phyloP scores from a whole-genome alignment of 768 basidiomycete species.

The Mycena filopes region DNA sequence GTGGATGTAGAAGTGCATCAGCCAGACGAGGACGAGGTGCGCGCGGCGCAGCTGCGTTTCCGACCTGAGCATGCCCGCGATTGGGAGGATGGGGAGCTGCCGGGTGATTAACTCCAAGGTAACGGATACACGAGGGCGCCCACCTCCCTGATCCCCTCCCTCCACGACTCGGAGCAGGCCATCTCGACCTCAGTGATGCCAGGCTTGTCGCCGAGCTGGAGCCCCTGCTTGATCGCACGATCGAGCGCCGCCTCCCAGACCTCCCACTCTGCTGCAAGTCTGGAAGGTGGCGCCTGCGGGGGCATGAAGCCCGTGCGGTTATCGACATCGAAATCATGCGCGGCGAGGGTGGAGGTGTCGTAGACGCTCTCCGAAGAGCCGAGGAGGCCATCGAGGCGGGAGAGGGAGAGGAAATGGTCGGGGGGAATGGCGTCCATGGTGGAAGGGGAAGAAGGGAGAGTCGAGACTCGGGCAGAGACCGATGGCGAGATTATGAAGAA shows the following conservation, averaged over 20 bases:
- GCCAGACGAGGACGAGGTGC: conserved; percentile 77
- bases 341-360: conserved; percentile 75
- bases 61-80: conserved; percentile 56
- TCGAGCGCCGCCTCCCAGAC: conserved; percentile 77
- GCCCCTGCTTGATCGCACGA: conserved; percentile 54
- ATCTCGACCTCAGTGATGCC: conserved; percentile 49
- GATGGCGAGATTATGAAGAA: conserved; percentile 24
- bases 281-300: conserved; percentile 71
- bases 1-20: conserved; percentile 85
- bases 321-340: conserved; percentile 94
- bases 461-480: background rate
- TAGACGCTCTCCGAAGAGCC: conserved; percentile 38
- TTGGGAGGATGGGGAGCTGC: conserved; percentile 67
- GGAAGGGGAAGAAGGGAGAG: background rate
- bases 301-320: conserved; percentile 93
- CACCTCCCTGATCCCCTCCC: conserved; percentile 61
- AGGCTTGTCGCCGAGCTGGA: conserved; percentile 72
- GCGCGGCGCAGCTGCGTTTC: conserved; percentile 73
- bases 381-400: conserved; percentile 45
- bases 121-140: conserved; percentile 5
- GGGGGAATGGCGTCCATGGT: conserved; percentile 34
- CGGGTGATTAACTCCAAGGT: conserved; percentile 12
- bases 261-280: conserved; percentile 72
- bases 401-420: conserved; percentile 48
- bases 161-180: conserved; percentile 61